These are phyloP conservation scores for Fusarium bulbicola DNA, from an alignment of 2,329 filamentous ascomycete genomes.

Conservation along the genomic window DNA sequence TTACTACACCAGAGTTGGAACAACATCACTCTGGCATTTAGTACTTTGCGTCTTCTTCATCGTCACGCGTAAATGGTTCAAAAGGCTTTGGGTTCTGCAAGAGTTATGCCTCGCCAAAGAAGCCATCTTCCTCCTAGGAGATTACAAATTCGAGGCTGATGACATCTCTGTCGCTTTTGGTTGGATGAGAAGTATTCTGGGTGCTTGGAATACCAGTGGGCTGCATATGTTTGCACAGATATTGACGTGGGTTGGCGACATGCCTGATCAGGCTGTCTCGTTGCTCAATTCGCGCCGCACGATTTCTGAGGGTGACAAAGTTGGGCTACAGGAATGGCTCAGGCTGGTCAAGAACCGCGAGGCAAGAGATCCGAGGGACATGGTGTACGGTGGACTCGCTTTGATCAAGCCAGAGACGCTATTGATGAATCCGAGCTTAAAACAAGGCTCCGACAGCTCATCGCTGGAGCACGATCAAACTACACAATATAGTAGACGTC, in stretches of 20 bases:
- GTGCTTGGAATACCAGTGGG: neutral
- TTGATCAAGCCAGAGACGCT: neutral
- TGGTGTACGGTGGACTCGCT: neutral
- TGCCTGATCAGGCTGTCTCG: neutral
- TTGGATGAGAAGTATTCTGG: neutral
- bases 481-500: accelerated
- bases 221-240: neutral
- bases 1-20: neutral
- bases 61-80: neutral
- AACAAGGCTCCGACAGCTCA: neutral
- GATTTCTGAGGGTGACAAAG: neutral
- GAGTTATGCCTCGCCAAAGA: neutral
- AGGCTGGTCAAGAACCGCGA: neutral
- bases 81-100: neutral
- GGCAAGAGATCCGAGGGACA: neutral
- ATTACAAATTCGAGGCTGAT: neutral
- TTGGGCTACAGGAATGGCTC: neutral
- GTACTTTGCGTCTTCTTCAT: neutral
- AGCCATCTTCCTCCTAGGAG: neutral
- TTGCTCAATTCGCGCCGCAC: neutral
- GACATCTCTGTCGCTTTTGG: neutral
- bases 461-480: too few relatives aligned
- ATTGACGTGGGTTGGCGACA: neutral
- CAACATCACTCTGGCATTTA: neutral
- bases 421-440: neutral